Base-by-base conservation (phyloP, 495 filamentous ascomycete genomes). In the Xylaria nigripes region DNA sequence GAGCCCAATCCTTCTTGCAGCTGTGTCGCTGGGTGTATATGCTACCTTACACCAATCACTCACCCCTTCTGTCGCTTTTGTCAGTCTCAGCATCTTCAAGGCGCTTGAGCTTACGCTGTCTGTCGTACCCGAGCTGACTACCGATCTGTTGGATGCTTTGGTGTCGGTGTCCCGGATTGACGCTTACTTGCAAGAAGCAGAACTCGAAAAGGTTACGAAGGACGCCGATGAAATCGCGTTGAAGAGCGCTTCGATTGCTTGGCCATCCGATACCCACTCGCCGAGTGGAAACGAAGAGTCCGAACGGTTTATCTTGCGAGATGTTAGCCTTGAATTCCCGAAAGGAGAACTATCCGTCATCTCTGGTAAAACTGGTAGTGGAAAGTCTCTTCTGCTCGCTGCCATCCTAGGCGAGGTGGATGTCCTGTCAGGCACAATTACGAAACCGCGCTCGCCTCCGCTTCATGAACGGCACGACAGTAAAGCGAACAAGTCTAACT, bases 61-160 rank as follows among this genome's bases (percentile, higher is more conserved):
- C 3, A 74, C 81, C 0, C 81, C 89, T 2, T 88, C 87, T 0
- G 80, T 90, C 15, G 89, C 89, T 2, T 95, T 95, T 57, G 90
- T 90, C 15, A 81, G 86, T 47, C 76, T 95, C 42, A 78, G 83
- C 2, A 72, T 95, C 29, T 91, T 94, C 67, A 78, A 75, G 36
- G 73, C 77, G 12, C 76, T 95, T 38, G 89, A 93, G 63, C 72
- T 80, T 27, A 81, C 83, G 0, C 67, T 95, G 1, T 80, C 83
- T 6, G 71, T 86, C 21, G 67, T 93, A 34, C 89, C 89, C 1
- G 86, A 90, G 56, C 69, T 91, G 12, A 84, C 81, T 6, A 85
- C 88, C 0, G 77, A 86, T 59, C 67, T 76, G 0, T 68, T 85
- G 16, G 87, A 95, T 56, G 83, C 87, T 0, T 84, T 82, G 69